Evolutionary conservation across 1,139 yeast species (phyloP), one percentile per base, ranked within the genome.

Genomic region (Kurtzmaniella quercitrusa): DNA sequence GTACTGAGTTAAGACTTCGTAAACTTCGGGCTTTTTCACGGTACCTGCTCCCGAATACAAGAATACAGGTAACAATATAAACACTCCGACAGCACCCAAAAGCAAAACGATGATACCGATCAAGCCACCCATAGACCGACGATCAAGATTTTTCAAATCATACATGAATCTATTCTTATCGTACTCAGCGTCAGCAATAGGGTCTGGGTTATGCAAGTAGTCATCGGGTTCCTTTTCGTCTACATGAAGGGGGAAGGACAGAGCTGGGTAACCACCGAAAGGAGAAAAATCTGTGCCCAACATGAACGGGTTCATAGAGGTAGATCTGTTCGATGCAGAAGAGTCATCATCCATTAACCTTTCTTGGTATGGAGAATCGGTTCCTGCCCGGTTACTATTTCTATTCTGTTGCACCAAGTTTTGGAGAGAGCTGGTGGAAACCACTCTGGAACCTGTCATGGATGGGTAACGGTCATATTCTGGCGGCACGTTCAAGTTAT

Each of bases 391-490:
- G 21, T 33, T 33, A 33, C 20, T 19, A 33, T 33, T 33, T 16
- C n/a, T 17, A 15, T 15, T 15, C 20, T 34, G 37, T 12, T 34
- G 26, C 14, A 19, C 37, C 37, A 34, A 34, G 16, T 34, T 19
- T 19, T 34, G 37, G 35, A 72, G 55, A 2, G 78, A 71, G 1
- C 72, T 58, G 4, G 75, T 68, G 48, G 78, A 69, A 0, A 71
- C 73, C 17, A 68, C 73, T 47, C 80, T 61, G 20, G 79, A 70
- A 8, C 77, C 76, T 5, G 71, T 73, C 52, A 76, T 59, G 6
- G 74, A 62, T 2, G 84, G 84, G 51, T 79, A 80, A 51, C 84
- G 65, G 53, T 79, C 84, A 50, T 66, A 79, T 48, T 76, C 82
- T 0, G 80, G 70, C 7, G 84, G 82, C n/a, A 57, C 62, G 40